Conservation (phyloP, 2,329 filamentous ascomycete species). For the Arthroderma sp. region DNA sequence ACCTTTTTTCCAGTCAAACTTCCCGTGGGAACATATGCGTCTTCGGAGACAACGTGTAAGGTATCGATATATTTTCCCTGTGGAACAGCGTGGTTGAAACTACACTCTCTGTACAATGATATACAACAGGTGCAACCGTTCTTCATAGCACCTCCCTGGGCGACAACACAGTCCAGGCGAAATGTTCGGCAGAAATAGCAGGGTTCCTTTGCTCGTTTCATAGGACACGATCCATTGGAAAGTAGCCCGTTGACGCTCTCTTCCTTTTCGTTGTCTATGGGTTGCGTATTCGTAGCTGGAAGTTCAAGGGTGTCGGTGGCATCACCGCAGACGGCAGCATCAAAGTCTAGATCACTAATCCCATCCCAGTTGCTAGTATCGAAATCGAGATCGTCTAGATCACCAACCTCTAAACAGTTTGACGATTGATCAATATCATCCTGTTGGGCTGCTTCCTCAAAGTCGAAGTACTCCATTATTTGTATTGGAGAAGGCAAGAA, state of each 20-base stretch:
- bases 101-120: slow-evolving; percentile 35
- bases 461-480: slow-evolving; percentile 36
- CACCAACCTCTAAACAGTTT: slow-evolving; percentile 21
- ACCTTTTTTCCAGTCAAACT: slow-evolving; percentile 27
- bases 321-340: no score
- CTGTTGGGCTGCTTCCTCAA: slow-evolving; percentile 30
- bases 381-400: slow-evolving; percentile 7
- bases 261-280: no score
- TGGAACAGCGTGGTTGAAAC: slow-evolving; percentile 31
- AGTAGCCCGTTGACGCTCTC: no score
- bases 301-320: no score
- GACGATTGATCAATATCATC: slow-evolving; percentile 25
- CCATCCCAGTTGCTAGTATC: neutral
- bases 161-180: slow-evolving; percentile 36
- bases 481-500: neutral
- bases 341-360: no score
- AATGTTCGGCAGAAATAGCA: slow-evolving; percentile 34
- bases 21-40: slow-evolving; percentile 26
- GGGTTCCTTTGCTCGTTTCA: slow-evolving; percentile 31
- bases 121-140: slow-evolving; percentile 36
- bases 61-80: slow-evolving; percentile 31
- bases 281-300: no score
- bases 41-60: slow-evolving; percentile 32
- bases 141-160: slow-evolving; percentile 30
- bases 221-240: slow-evolving; percentile 26